These are phyloP conservation scores for Beta lomatogona DNA, from an alignment of 179 eudicot genomes.

Conservation along the genomic window DNA sequence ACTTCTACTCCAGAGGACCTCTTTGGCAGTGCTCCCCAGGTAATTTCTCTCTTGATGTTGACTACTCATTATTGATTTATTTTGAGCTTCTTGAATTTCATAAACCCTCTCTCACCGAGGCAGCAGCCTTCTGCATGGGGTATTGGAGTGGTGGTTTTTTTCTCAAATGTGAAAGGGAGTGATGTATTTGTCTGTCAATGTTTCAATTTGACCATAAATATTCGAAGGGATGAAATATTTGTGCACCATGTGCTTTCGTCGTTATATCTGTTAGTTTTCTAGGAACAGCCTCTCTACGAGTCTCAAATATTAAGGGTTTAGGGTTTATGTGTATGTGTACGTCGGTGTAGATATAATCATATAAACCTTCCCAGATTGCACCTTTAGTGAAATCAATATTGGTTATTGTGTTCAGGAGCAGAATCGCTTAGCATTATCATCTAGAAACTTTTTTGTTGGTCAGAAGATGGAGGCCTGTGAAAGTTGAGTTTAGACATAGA, in stretches of 20 bases:
- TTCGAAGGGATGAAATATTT: background rate
- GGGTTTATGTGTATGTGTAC: background rate
- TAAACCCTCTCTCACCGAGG: background rate
- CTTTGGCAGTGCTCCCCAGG: conserved; percentile 98
- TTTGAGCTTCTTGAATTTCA: background rate
- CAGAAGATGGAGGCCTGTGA: background rate
- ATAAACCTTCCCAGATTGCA: background rate
- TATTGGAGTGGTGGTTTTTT: background rate
- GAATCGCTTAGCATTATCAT: background rate
- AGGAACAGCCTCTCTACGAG: background rate
- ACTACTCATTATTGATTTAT: background rate
- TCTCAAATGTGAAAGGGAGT: background rate
- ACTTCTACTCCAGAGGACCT: conserved; percentile 94
- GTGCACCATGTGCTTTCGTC: background rate
- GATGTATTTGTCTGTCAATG: background rate
- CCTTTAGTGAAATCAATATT: background rate
- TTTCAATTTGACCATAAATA: background rate
- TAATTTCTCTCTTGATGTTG: conserved; percentile 26
- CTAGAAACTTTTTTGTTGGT: background rate
- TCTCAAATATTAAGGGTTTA: background rate
- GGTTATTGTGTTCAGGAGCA: background rate
- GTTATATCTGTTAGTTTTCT: background rate
- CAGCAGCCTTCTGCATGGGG: background rate
- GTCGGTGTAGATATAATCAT: background rate
- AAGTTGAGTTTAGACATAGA: background rate